Conservation (phyloP, 1,284 basidiomycete genomes). For the Chalciporus piperatoides region DNA sequence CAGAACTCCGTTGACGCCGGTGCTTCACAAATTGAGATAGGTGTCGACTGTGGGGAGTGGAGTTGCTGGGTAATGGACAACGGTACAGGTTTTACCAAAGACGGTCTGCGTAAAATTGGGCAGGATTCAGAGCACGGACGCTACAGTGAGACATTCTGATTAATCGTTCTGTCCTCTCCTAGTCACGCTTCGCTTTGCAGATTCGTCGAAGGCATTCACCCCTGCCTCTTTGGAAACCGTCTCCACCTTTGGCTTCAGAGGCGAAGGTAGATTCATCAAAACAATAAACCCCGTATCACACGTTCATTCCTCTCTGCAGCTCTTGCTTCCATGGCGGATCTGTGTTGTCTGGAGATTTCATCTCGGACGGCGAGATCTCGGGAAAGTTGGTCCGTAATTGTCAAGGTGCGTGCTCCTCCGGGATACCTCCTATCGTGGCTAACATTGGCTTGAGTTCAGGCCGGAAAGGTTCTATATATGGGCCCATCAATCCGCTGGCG, state of each 20-base stretch:
- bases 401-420: constrained; percentile 55
- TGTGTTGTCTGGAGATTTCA: constrained; percentile 73
- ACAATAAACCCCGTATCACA: constrained; percentile 5
- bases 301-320: constrained; percentile 42
- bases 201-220: constrained; percentile 69
- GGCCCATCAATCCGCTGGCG: constrained; percentile 73
- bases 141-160: constrained; percentile 52
- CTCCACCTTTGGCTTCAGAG: constrained; percentile 83
- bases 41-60: constrained; percentile 69
- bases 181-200: constrained; percentile 33
- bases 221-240: constrained; percentile 45
- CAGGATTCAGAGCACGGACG: constrained; percentile 49
- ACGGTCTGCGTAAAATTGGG: constrained; percentile 54
- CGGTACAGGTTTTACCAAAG: constrained; percentile 67
- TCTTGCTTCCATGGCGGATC: constrained; percentile 76
- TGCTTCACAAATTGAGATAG: constrained; percentile 58
- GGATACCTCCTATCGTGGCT: constrained; percentile 1
- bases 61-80: constrained; percentile 80
- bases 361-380: constrained; percentile 58
- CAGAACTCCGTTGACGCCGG: constrained; percentile 82
- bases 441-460: constrained; percentile 39
- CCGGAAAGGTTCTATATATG: constrained; percentile 59
- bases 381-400: constrained; percentile 67
- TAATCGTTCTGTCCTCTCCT: neutral
- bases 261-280: constrained; percentile 63